Base-by-base conservation (phyloP, 192 early-diverging fungal species). In the Umbelopsis sp. region DNA sequence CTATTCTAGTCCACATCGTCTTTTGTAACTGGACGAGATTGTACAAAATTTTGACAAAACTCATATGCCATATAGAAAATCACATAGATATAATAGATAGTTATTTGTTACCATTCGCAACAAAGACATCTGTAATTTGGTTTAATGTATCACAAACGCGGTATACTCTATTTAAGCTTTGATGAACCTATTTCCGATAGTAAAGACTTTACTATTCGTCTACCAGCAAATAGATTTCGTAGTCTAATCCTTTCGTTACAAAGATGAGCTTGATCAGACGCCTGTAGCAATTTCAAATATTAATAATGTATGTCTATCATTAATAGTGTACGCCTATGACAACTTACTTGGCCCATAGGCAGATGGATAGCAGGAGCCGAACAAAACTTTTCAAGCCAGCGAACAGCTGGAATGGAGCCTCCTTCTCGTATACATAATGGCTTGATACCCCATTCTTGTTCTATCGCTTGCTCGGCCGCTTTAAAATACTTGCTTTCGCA, bases 401-500 rank as follows among this genome's bases (percentile, higher is more conserved):
- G 85, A 20, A 93, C 86, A 0, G 91, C 90, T 0, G 91, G 89
- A 61, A 93, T 91, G 3, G 91, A 92, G 1, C 91, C 91, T 46
- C 91, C 91, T 70, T 93, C 91, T 18, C 91, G 82, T 67, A 93
- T 91, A 70, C 86, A 88, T 23, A 93, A 70, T 33, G 91, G 91
- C 27, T 86, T 85, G 13, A 81, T 72, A 15, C 83, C 82, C 84
- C 84, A 87, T 72, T 87, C 86, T 45, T 82, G 68, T 65, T 85
- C 80, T 78, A 93, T 88, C 13, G 90, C 90, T 25, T 77, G 49
- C 58, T 87, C 87, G 0, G 91, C 88, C 0, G 90, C 90, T 77
- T 87, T 86, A 67, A 89, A 93, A 66, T 89, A 91, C 3, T 81
- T 75, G 46, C 82, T 82, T 11, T 83, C 76, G 8, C 84, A 86